Conservation (phyloP, 2,329 filamentous ascomycete species). For the Monosporascus ibericus region DNA sequence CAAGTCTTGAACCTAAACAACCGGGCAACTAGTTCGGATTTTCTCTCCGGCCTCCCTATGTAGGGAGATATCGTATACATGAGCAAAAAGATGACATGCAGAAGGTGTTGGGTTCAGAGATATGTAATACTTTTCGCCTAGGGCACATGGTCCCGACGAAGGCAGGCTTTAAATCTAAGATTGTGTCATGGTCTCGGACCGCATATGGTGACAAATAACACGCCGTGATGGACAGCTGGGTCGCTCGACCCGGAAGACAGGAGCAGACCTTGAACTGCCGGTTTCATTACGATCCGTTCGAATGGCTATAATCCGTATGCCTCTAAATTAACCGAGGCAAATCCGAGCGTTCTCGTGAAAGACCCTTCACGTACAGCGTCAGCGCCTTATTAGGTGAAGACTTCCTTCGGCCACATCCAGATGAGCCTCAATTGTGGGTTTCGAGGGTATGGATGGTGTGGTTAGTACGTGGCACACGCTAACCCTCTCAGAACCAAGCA, state of each 20-base stretch:
- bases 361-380: no score
- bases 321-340: no score
- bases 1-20: no score
- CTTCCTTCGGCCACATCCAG: neutral
- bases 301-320: no score
- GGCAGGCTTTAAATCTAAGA: neutral
- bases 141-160: neutral
- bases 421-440: neutral
- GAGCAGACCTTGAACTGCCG: no score
- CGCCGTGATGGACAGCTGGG: no score
- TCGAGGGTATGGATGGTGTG: neutral
- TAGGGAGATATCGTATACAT: neutral
- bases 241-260: no score
- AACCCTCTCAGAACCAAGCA: neutral
- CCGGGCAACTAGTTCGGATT: neutral
- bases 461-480: neutral
- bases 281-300: no score
- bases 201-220: no score
- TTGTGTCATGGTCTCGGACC: no score
- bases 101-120: neutral
- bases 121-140: neutral
- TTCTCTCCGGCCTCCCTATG: neutral
- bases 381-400: no score
- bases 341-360: no score
- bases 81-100: neutral